A percentile compares a stretch with the other conserved stretches of the same genome.
Evolutionary conservation across 73 alveolate genomes (phyloP).

Genomic region (Tetrahymena elliotti): DNA sequence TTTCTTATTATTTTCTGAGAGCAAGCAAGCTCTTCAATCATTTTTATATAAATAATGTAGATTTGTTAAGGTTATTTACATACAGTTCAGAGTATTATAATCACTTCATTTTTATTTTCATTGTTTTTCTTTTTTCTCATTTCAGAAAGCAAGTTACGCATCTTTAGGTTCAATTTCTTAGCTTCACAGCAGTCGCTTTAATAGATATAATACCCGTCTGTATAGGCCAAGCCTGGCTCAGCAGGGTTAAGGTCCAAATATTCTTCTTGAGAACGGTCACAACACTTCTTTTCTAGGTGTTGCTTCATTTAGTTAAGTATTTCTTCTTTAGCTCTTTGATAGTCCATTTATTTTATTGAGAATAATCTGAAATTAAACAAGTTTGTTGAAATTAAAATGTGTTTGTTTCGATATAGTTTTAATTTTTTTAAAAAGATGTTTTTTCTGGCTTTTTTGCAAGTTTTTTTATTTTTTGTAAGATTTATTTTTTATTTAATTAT

Average conservation of each 20-base stretch:
- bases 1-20: too few relatives aligned
- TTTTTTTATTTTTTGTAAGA: background rate
- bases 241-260: background rate
- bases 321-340: background rate
- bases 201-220: background rate
- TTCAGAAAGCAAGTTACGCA: background rate
- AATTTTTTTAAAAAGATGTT: too few relatives aligned
- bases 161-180: background rate
- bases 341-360: background rate
- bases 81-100: background rate
- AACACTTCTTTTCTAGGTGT: background rate
- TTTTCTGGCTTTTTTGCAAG: background rate
- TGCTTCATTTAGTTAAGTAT: background rate
- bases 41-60: background rate
- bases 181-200: background rate
- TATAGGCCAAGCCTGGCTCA: background rate
- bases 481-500: too few relatives aligned
- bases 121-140: background rate
- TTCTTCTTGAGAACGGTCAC: background rate
- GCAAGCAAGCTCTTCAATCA: background rate
- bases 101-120: background rate
- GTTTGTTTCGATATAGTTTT: too few relatives aligned
- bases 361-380: background rate
- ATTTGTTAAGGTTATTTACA: too few relatives aligned
- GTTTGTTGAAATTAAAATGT: background rate